Base-by-base conservation (phyloP, 1,284 basidiomycete genomes). In the Sphagnurus paluster region DNA sequence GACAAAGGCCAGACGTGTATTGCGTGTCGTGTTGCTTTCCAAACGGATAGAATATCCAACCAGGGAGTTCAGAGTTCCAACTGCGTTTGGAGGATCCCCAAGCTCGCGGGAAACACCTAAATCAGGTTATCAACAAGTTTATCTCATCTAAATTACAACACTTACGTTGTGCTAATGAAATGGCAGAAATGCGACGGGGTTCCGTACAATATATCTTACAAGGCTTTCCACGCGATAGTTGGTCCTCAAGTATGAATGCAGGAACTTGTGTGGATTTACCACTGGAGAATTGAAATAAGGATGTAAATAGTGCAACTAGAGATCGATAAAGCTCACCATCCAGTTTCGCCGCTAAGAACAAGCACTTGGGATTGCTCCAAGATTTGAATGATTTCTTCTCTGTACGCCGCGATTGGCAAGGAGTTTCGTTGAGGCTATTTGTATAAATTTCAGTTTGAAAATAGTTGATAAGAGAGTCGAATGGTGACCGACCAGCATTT, bases 221-320 rank as follows among this genome's bases (percentile, higher is more conserved):
- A 40, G 83, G 78, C 56, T 79, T 80, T 14, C 95, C 96, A 48
- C 79, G 79, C 4, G 85, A 80, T 13, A 98, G 79, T 43, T 91
- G 85, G 61, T 97, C 84, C 65, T 99, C 97, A 7, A 99, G 77
- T 50, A 99, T 90, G 71, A 93, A 99, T 0, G 91, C 80, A 1
- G 97, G 97, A 3, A 99, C 81, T 70, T 99, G 97, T 0, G 97
- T 99, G 1, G 95, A 98, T 70, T 99, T 99, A 11, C 96, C 97
- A 60, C 94, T 93, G 41, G 36, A 42, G 42, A 47, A 45, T 28
- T 30, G 14, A 34, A 25, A 45, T 47, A 49, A 21, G 10, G 14
- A 32, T 11, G 14, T 39, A 13, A 10, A 1, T 8, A 33, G 23
- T 6, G 29, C 20, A 29, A 29, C 35, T 14, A 30, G n/a, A 5